These are phyloP conservation scores for Citrus glauca DNA, from an alignment of 345 rosid genomes.

Conservation along the genomic window DNA sequence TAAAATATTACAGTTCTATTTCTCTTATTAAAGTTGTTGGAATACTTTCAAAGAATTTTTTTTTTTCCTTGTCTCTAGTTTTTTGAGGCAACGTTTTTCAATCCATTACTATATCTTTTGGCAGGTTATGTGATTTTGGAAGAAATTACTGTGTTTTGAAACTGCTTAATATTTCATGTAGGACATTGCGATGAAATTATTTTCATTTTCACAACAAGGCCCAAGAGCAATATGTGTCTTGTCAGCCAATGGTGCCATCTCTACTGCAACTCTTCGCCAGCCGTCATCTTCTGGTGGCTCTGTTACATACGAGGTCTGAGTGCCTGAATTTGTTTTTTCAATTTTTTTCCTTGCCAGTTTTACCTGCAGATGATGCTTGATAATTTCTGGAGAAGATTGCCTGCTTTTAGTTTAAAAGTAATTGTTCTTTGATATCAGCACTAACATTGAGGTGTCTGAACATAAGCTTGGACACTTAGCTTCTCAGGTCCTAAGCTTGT, in stretches of 20 bases:
- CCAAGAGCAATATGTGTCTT: slow-evolving; percentile 77
- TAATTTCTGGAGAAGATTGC: not conserved
- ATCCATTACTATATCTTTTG: not conserved
- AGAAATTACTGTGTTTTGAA: slow-evolving; percentile 3
- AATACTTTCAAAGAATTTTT: not conserved
- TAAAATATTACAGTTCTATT: not conserved
- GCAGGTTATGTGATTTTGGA: not conserved
- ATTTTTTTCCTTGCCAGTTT: not conserved
- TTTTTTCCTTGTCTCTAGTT: not conserved
- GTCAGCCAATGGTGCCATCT: slow-evolving; percentile 90
- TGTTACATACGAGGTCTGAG: slow-evolving; percentile 83
- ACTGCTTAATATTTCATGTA: slow-evolving; percentile 17
- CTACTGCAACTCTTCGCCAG: slow-evolving; percentile 82
- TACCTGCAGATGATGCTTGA: not conserved
- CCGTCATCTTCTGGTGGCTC: slow-evolving; percentile 73
- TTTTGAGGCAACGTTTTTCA: not conserved
- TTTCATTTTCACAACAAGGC: slow-evolving; percentile 85
- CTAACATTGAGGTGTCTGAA: not conserved
- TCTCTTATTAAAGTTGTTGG: not conserved
- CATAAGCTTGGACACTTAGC: not conserved
- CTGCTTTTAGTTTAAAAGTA: not conserved
- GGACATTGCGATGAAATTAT: slow-evolving; percentile 83
- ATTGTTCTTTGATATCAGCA: not conserved
- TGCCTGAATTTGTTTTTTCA: not conserved
- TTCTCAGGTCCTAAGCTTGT: not conserved